These are phyloP conservation scores for Paramecium caudatum DNA, from an alignment of 73 alveolate genomes.

Conservation along the genomic window DNA sequence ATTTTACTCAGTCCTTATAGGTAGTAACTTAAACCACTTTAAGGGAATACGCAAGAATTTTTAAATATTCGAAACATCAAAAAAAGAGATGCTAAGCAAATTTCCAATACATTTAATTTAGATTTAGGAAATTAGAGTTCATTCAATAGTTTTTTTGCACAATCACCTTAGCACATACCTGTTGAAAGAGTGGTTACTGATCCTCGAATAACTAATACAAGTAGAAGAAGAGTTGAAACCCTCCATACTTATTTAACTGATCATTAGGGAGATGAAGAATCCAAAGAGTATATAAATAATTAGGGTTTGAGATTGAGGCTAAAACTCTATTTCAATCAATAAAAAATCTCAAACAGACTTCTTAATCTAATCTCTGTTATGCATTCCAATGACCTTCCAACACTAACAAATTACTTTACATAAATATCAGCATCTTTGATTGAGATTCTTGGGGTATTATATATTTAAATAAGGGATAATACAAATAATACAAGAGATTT, in stretches of 20 bases:
- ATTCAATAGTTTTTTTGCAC: constrained; percentile 1
- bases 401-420: background rate
- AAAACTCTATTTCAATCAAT: background rate
- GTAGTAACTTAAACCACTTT: background rate
- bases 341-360: background rate
- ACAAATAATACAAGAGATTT: background rate
- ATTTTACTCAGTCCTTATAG: background rate
- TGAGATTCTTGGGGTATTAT: constrained; percentile 15
- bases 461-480: constrained; percentile 1
- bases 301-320: background rate
- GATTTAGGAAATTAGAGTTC: background rate
- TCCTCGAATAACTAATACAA: background rate
- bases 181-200: constrained; percentile 10
- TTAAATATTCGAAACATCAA: background rate
- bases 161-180: background rate
- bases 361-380: background rate
- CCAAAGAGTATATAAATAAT: background rate
- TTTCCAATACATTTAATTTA: constrained; percentile 18
- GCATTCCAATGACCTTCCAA: background rate
- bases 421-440: background rate
- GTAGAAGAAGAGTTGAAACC: background rate
- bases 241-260: background rate
- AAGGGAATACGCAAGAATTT: background rate
- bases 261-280: background rate
- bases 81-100: background rate